Conservation (phyloP, 306 rosid genomes). For the Ormosia semicastrata region DNA sequence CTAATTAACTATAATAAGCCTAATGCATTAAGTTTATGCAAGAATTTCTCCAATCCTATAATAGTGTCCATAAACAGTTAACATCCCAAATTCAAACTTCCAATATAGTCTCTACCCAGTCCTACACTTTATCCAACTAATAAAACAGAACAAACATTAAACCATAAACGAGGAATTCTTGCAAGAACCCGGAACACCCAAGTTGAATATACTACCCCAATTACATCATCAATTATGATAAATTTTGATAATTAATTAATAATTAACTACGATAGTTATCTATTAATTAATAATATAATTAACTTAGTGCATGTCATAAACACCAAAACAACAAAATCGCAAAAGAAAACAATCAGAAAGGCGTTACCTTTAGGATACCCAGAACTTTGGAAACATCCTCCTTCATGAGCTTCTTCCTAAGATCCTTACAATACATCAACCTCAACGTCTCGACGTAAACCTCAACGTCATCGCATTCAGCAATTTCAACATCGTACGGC, state of each 20-base stretch:
- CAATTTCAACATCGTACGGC: slow-evolving; percentile 82
- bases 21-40: neutral
- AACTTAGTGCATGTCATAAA: too few relatives aligned
- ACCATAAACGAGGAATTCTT: neutral
- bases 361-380: slow-evolving; percentile 76
- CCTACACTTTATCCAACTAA: slow-evolving; percentile 11
- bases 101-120: slow-evolving; percentile 31
- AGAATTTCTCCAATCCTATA: neutral
- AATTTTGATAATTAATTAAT: too few relatives aligned
- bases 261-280: too few relatives aligned
- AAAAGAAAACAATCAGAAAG: neutral
- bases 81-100: slow-evolving; percentile 24
- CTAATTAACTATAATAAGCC: too few relatives aligned
- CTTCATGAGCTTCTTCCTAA: slow-evolving; percentile 82
- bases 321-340: neutral
- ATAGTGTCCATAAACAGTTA: slow-evolving; percentile 22
- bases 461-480: slow-evolving; percentile 95
- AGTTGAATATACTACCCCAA: too few relatives aligned
- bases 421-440: slow-evolving; percentile 87
- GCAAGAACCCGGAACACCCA: too few relatives aligned
- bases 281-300: too few relatives aligned
- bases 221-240: too few relatives aligned
- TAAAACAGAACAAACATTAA: neutral
- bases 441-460: slow-evolving; percentile 82
- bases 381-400: slow-evolving; percentile 85